Evolutionary conservation across 495 filamentous ascomycete species (phyloP), one percentile per base, ranked within the genome.

Genomic region (Aspergillus avenaceus): DNA sequence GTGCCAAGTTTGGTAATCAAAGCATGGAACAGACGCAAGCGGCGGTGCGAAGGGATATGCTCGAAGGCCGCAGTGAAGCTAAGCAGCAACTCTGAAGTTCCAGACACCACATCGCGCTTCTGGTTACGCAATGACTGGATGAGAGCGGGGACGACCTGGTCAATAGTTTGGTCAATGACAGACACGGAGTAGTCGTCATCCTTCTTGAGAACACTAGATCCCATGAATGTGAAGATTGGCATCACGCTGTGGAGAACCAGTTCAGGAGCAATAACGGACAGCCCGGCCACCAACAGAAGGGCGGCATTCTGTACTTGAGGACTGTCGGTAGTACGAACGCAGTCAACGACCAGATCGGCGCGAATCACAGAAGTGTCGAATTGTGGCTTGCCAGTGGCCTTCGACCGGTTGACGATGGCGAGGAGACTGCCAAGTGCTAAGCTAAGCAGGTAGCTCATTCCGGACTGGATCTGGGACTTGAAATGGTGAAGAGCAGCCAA

Each of bases 191-290:
- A 97, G 32, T 97, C 91, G 59, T 98, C 93, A 53, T 90, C 85
- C 69, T 95, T 90, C 25, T 86, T 82, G 18, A 98, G 78, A 8
- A 95, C 83, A 22, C 86, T 92, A 24, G 84, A 83, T 29, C 90
- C 87, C 88, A 97, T 95, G 67, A 96, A 97, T 0, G 93, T 97
- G 69, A 98, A 98, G 28, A 98, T 91, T 5, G 95, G 95, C 93
- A 98, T 97, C 44, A 98, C 87, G 52, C 88, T 96, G 62, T 98
- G 91, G 44, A 97, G 77, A 8, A 98, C 87, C 19, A 90, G 68
- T 59, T 96, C 89, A 1, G 93, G 93, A 0, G 86, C 86, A 56
- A 89, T 86, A 31, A 82, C 82, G 25, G 93, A 91, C 40, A 97
- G 67, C 19, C 79, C 83, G 2, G 90, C 87, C 13, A 97, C 84